phyloP scores from a whole-genome alignment of 192 early-diverging fungal genomes.

The Podila horticola region DNA sequence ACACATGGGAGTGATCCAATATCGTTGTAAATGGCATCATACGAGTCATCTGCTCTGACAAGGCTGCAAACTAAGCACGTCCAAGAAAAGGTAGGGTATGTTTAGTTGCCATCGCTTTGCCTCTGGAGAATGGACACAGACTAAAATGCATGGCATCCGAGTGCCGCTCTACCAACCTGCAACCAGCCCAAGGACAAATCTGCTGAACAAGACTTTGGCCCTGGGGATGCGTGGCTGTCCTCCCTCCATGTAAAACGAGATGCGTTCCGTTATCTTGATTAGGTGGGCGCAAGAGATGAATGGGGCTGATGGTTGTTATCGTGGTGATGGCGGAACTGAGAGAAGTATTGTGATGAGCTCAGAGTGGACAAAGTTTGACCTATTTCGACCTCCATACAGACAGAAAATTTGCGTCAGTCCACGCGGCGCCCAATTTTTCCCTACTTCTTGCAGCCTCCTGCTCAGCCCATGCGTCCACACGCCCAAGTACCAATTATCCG shows the following conservation, averaged over 20 bases:
- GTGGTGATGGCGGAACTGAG: no score
- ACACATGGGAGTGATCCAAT: slow-evolving; percentile 63
- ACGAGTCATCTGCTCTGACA: slow-evolving; percentile 17
- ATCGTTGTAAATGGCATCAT: slow-evolving; percentile 55
- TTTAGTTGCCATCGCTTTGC: not conserved
- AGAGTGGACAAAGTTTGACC: no score
- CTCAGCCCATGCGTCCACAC: no score
- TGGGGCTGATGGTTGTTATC: no score
- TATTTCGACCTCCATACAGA: no score
- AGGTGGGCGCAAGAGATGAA: no score
- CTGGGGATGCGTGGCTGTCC: not conserved
- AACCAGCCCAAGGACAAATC: slow-evolving; percentile 23
- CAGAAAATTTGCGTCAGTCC: no score
- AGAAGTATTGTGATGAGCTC: no score
- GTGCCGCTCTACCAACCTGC: slow-evolving; percentile 13
- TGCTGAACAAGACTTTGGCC: slow-evolving; percentile 18
- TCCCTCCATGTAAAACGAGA: not conserved
- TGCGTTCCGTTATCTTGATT: not conserved
- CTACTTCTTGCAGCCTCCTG: no score
- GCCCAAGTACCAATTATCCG: no score
- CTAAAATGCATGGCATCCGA: not conserved
- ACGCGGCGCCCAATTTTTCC: no score
- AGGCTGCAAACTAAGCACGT: slow-evolving; percentile 14
- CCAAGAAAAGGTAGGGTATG: not conserved
- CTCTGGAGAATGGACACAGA: no score